A percentile compares a stretch with the other conserved stretches of the same genome.
Evolutionary conservation across 2,329 filamentous ascomycete genomes (phyloP).

Genomic region (Capronia americana): DNA sequence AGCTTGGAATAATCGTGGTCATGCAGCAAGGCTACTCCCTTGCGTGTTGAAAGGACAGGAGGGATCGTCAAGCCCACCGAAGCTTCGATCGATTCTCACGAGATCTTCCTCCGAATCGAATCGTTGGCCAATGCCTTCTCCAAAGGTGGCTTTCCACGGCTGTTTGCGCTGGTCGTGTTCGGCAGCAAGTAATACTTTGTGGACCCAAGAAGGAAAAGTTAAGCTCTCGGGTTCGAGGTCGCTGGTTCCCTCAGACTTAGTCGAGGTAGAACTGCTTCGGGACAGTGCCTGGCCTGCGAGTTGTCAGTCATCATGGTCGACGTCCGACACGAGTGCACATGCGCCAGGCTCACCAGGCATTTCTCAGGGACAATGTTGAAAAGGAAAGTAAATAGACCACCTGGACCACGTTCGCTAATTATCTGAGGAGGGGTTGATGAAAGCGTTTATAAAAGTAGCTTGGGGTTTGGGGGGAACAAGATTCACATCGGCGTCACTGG

Average conservation of each 20-base stretch:
- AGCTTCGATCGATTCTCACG: slow-evolving; percentile 10
- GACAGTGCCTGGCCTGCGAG: background rate
- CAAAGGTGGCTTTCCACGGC: background rate
- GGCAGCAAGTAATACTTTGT: background rate
- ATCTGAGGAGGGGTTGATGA: background rate
- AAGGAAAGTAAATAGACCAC: background rate
- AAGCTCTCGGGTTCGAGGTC: background rate
- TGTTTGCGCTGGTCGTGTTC: background rate
- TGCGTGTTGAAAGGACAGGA: slow-evolving; percentile 12
- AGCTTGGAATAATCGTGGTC: background rate
- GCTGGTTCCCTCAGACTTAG: background rate
- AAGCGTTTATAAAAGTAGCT: background rate
- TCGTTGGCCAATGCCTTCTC: background rate
- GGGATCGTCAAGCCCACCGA: slow-evolving; percentile 8
- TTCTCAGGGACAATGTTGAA: background rate
- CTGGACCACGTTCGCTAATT: background rate
- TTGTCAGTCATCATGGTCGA: background rate
- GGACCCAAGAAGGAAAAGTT: background rate
- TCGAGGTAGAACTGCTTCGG: background rate
- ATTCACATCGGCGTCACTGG: background rate
- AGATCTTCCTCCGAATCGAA: background rate
- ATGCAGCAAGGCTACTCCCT: slow-evolving; percentile 6
- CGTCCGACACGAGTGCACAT: background rate
- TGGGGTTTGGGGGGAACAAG: background rate
- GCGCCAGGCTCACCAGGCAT: background rate